phyloP scores from a whole-genome alignment of 176 grass and related monocot species.

The Zea mays region DNA sequence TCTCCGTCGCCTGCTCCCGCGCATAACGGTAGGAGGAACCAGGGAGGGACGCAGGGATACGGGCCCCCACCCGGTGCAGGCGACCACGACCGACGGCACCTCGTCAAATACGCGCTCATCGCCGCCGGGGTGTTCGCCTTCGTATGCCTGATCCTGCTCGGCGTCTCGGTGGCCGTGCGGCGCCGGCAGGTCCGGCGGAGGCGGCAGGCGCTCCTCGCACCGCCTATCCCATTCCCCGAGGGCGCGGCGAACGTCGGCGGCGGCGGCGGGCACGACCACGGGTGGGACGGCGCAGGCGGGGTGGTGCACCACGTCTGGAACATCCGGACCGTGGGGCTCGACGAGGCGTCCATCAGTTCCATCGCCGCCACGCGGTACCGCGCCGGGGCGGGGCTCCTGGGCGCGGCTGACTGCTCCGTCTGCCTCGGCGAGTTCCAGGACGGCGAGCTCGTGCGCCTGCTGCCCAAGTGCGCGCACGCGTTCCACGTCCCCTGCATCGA shows the following conservation, averaged over 20 bases:
- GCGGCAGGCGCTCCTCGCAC: slow-evolving; percentile 23
- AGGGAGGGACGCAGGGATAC: slow-evolving; percentile 7
- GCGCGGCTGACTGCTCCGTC: slow-evolving; percentile 66
- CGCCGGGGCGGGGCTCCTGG: slow-evolving; percentile 36
- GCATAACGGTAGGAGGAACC: slow-evolving; percentile 36
- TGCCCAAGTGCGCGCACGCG: slow-evolving; percentile 72
- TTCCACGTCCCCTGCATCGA: slow-evolving; percentile 84
- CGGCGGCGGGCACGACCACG: slow-evolving; percentile 14
- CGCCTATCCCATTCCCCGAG: no score
- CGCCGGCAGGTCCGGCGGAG: slow-evolving; percentile 22
- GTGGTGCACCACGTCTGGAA: slow-evolving; percentile 73
- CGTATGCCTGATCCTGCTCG: slow-evolving; percentile 47
- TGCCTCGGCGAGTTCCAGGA: slow-evolving; percentile 83
- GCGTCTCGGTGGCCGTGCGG: slow-evolving; percentile 43
- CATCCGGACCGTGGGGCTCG: slow-evolving; percentile 73
- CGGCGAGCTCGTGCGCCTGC: slow-evolving; percentile 66
- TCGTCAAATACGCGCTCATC: slow-evolving; percentile 18
- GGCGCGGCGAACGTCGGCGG: not conserved
- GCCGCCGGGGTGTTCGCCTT: slow-evolving; percentile 33
- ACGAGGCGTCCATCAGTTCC: slow-evolving; percentile 60
- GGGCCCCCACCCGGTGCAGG: not conserved
- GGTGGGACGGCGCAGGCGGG: slow-evolving; percentile 30
- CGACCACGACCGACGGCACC: not conserved
- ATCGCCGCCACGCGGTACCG: slow-evolving; percentile 56
- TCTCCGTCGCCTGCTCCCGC: not conserved